phyloP scores from a whole-genome alignment of 345 rosid species.

The Mangifera indica region DNA sequence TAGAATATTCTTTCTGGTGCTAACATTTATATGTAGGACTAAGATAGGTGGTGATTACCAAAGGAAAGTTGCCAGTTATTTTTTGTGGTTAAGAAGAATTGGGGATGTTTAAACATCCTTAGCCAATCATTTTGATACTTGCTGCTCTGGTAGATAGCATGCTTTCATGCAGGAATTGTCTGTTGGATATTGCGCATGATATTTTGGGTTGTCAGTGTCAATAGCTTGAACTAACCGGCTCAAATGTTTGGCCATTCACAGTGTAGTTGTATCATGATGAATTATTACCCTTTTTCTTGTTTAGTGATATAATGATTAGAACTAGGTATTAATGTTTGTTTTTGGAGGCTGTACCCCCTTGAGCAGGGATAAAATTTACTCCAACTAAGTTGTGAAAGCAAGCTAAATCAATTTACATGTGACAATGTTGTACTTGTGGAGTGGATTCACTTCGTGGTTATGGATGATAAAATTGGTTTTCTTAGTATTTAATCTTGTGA shows the following conservation, averaged over 20 bases:
- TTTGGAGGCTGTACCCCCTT: background rate
- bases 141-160: background rate
- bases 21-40: background rate
- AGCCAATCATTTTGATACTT: background rate
- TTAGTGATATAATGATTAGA: slow-evolving; percentile 8
- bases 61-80: background rate
- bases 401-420: background rate
- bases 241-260: background rate
- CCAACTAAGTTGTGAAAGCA: slow-evolving; percentile 2
- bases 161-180: background rate
- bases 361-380: slow-evolving; percentile 1
- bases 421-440: slow-evolving; percentile 1
- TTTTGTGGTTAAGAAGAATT: background rate
- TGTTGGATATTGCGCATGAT: background rate
- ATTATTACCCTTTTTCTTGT: background rate
- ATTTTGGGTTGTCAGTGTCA: slow-evolving; percentile 2
- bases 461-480: background rate
- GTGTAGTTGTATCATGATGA: background rate
- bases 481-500: background rate
- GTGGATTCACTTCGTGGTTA: background rate
- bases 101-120: background rate
- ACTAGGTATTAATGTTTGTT: background rate
- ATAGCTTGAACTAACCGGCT: slow-evolving; percentile 3
- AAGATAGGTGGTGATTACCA: slow-evolving; percentile 2
- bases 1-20: slow-evolving; percentile 5